Conservation (phyloP, 1,284 basidiomycete genomes). For the Xerocomus amazonicus region DNA sequence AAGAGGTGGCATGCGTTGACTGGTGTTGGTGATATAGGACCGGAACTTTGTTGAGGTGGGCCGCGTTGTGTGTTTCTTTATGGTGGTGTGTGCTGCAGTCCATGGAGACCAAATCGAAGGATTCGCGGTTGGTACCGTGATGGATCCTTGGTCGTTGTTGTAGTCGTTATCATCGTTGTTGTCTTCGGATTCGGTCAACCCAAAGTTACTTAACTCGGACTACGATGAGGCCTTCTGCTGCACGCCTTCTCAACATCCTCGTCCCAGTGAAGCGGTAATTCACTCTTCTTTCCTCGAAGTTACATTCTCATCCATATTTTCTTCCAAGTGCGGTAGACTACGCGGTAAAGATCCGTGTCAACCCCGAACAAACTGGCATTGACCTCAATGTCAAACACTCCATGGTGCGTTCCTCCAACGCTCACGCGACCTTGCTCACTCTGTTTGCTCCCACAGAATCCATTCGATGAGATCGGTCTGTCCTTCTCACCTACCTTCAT, state of each 20-base stretch:
- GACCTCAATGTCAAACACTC: conserved; percentile 97
- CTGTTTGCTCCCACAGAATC: conserved; percentile 59
- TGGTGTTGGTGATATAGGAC: conserved; percentile 36
- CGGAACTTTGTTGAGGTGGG: conserved; percentile 58
- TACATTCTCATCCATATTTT: not conserved
- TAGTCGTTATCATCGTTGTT: no score
- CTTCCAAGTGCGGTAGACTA: conserved; percentile 68
- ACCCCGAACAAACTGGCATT: conserved; percentile 86
- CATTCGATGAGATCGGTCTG: conserved; percentile 94
- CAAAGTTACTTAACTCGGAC: not conserved
- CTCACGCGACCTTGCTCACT: not conserved
- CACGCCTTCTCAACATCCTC: conserved; percentile 78
- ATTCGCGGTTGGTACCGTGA: no score
- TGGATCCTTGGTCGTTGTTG: no score
- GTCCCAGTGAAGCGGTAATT: conserved; percentile 86
- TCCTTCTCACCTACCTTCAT: conserved; percentile 7
- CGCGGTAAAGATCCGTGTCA: conserved; percentile 93
- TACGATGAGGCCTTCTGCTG: conserved; percentile 70
- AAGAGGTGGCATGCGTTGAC: conserved; percentile 35
- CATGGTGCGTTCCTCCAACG: conserved; percentile 63
- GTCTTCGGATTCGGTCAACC: no score
- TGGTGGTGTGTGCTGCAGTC: no score
- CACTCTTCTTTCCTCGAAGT: not conserved
- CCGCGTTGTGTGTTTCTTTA: conserved; percentile 69
- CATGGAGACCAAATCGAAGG: no score